phyloP scores from a whole-genome alignment of 2,329 filamentous ascomycete species.

The Aspergillus fischeri region DNA sequence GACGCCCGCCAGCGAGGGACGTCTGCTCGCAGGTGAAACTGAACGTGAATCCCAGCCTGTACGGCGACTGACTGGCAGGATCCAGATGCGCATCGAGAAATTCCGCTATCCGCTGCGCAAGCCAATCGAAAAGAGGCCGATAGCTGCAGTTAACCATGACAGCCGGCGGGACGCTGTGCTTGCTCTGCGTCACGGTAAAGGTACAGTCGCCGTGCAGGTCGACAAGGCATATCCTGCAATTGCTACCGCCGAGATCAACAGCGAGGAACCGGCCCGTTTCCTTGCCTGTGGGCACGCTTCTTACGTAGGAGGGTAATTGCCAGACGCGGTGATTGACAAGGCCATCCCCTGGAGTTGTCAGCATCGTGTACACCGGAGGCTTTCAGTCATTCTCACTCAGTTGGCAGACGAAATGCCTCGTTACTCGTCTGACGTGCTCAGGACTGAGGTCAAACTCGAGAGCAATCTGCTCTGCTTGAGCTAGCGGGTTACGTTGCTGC shows the following conservation, averaged over 20 bases:
- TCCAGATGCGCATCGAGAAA: conserved; percentile 8
- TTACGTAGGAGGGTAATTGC: conserved; percentile 17
- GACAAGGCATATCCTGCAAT: conserved; percentile 19
- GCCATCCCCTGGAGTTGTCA: conserved; percentile 11
- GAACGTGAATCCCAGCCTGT: conserved; percentile 19
- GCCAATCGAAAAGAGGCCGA: conserved; percentile 16
- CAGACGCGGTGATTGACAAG: conserved; percentile 12
- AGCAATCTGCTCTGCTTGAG: conserved; percentile 11
- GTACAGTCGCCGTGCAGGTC: conserved; percentile 16
- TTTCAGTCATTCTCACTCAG: conserved; percentile 5
- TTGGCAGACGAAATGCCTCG: conserved; percentile 9
- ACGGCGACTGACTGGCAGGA: neutral
- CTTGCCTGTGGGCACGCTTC: conserved; percentile 12
- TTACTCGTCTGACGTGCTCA: conserved; percentile 7
- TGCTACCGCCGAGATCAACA: conserved; percentile 19
- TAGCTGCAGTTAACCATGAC: conserved; percentile 16
- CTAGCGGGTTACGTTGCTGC: conserved; percentile 8
- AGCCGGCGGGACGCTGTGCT: conserved; percentile 10
- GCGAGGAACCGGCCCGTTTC: conserved; percentile 17
- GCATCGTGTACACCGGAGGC: neutral
- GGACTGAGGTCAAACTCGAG: conserved; percentile 5
- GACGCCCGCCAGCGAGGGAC: conserved; percentile 12
- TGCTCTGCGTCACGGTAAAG: conserved; percentile 13
- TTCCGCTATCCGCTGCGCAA: conserved; percentile 10
- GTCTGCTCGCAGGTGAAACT: conserved; percentile 19